Evolutionary conservation across 2,329 filamentous ascomycete genomes (phyloP), one percentile per base, ranked within the genome.

Genomic region (Canariomyces notabilis): DNA sequence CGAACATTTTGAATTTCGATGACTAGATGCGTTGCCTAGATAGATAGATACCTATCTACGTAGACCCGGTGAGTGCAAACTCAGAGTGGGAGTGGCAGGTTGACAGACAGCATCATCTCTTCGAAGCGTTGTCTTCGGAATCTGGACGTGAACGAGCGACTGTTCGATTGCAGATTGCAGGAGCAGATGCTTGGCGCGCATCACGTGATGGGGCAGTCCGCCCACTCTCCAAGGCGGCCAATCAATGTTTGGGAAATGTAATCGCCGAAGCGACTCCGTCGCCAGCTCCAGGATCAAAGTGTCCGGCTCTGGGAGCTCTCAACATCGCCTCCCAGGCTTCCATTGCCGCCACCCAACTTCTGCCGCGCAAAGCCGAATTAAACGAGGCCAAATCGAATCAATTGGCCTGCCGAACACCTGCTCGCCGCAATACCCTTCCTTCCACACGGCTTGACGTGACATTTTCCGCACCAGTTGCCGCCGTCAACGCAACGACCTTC

Each of bases 241-340:
- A 70, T 69, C 64, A 69, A 36, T 39, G 42, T 50, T 53, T 60
- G 19, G 60, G 56, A 58, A 63, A 62, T 70, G 67, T 70, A 68
- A 70, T 69, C 67, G 33, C 21, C 37, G 34, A 19, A 53, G 61
- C 52, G 57, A 50, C 55, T 26, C 26, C 35, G 35, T 40, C 23
- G 29, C 26, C 40, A 48, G 32, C 47, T 51, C 50, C 37, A 34
- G 48, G 44, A 51, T 50, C 48, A 41, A 44, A 41, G 51, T 54
- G 47, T 55, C 53, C 55, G 55, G 40, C 32, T 37, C 46, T 43
- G 51, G 48, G 42, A 50, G 43, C 48, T 52, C 35, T 45, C 35
- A 39, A 36, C 46, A 21, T 55, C 51, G 54, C 55, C 50, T 52
- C 35, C 47, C 20, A n/a, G 21, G 19, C 41, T 37, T 5, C 42